Conservation (phyloP, 148 eudicot species). For the Vaccinium darrowii region DNA sequence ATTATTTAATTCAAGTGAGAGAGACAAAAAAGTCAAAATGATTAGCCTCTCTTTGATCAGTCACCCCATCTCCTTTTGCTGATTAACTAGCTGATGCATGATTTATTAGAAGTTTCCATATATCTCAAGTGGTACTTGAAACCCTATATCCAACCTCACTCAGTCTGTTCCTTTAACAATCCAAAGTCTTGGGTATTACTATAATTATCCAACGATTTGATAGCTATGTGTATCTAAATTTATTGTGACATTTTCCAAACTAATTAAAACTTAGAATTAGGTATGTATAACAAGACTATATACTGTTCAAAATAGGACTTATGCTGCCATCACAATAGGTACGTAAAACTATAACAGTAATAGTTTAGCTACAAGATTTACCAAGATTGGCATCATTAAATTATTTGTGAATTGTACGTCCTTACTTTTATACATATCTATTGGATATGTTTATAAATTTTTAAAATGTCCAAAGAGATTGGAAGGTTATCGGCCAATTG, state of each 20-base stretch:
- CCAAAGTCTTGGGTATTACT: background rate
- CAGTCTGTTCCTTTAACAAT: background rate
- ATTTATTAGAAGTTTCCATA: background rate
- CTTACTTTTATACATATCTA: background rate
- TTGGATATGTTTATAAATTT: background rate
- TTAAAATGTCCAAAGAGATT: background rate
- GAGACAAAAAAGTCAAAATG: background rate
- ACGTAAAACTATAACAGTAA: background rate
- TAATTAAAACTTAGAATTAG: background rate
- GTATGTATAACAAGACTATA: background rate
- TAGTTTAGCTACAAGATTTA: background rate
- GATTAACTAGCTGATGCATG: background rate
- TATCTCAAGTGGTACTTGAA: background rate
- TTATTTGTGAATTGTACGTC: background rate
- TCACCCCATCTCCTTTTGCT: background rate
- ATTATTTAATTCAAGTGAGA: background rate
- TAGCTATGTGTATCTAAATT: background rate
- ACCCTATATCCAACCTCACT: background rate
- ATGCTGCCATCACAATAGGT: background rate
- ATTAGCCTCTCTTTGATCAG: slow-evolving; percentile 6
- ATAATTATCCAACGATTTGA: background rate
- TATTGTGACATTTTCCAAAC: background rate
- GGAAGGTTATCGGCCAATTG: no score
- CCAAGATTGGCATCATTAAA: background rate
- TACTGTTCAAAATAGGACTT: background rate